These are phyloP conservation scores for Epichloe coenophiala DNA, from an alignment of 2,329 filamentous ascomycete species.

Conservation along the genomic window DNA sequence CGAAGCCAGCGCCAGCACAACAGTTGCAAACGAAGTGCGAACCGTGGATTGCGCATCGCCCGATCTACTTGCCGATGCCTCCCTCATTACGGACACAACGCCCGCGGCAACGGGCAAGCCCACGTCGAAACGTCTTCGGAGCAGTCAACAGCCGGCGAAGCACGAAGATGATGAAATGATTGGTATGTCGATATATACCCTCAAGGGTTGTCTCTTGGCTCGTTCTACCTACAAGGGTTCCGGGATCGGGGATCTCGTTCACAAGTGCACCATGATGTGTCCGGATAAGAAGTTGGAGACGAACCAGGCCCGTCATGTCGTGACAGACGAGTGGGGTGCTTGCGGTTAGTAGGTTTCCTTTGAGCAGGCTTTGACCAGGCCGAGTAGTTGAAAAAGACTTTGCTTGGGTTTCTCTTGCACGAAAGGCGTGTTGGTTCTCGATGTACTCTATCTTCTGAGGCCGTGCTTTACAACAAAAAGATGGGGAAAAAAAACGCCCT, in stretches of 20 bases:
- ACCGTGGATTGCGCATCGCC: constrained; percentile 2
- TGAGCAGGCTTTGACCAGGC: not conserved
- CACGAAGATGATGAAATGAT: not conserved
- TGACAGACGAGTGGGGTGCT: constrained; percentile 3
- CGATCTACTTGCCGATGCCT: not conserved
- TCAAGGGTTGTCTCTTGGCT: constrained; percentile 7
- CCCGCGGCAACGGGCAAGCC: not conserved
- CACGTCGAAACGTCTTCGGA: not conserved
- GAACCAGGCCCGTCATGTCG: not conserved
- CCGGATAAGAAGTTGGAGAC: not conserved
- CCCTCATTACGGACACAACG: not conserved
- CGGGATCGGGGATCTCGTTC: not conserved
- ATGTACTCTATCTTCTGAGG: too few relatives aligned
- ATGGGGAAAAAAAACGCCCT: too few relatives aligned
- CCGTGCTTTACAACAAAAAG: too few relatives aligned
- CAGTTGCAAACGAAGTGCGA: not conserved
- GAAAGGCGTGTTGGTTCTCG: too few relatives aligned
- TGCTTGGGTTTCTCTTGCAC: too few relatives aligned
- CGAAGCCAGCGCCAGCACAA: not conserved
- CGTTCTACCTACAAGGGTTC: constrained; percentile 2
- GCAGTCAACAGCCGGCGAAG: not conserved
- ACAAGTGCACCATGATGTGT: constrained; percentile 6
- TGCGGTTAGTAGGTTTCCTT: constrained; percentile 1
- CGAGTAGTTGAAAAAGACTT: too few relatives aligned
- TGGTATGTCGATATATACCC: constrained; percentile 5